A percentile compares a stretch with the other conserved stretches of the same genome.
Evolutionary conservation across 2,329 filamentous ascomycete genomes (phyloP).

Genomic region (Aspergillus sojae): DNA sequence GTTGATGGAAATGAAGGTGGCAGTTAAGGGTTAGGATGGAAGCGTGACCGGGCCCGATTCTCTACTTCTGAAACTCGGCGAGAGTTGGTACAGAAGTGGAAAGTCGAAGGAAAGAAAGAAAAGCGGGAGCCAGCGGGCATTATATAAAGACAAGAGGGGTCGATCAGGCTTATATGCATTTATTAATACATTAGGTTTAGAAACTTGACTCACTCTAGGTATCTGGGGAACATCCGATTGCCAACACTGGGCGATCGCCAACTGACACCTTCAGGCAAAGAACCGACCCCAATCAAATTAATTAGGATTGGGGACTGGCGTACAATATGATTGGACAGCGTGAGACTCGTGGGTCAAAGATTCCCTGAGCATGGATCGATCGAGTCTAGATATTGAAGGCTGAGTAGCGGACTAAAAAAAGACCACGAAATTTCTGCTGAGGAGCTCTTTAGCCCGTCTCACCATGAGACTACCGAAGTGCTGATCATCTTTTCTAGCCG

Average conservation of each 20-base stretch:
- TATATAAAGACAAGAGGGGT: constrained; percentile 1
- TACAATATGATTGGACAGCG: not conserved
- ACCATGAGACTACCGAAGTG: not conserved
- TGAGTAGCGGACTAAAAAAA: not conserved
- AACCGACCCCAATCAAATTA: not conserved
- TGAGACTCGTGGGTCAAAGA: not conserved
- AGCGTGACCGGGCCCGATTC: not conserved
- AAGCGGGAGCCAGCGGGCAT: not conserved
- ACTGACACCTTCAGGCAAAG: not conserved
- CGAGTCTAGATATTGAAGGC: not conserved
- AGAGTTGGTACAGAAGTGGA: not conserved
- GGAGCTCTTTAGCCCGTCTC: not conserved
- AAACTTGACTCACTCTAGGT: not conserved
- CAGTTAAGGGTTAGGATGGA: not conserved
- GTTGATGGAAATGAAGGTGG: not conserved
- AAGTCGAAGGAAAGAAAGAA: not conserved
- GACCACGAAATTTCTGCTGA: not conserved
- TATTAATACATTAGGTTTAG: not conserved
- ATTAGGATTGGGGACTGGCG: not conserved
- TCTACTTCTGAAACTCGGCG: not conserved
- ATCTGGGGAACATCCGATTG: constrained; percentile 5
- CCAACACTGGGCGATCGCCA: not conserved
- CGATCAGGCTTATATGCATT: not conserved
- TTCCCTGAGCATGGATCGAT: not conserved
- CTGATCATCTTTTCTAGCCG: not conserved